These are phyloP conservation scores for Colletotrichum tabaci DNA, from an alignment of 2,329 filamentous ascomycete genomes.

Conservation along the genomic window DNA sequence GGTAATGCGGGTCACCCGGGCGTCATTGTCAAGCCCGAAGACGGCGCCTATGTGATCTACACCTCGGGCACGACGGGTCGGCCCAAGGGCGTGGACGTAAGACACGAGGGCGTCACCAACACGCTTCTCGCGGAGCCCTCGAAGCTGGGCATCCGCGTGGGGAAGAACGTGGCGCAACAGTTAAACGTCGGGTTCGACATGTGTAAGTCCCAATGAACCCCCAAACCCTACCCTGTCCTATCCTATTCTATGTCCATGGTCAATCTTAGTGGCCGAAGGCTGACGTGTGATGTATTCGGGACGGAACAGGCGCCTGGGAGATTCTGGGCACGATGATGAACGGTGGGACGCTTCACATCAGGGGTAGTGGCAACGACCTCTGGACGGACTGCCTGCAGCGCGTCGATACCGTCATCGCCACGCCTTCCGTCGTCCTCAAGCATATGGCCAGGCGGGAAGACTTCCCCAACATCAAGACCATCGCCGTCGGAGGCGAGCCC, in stretches of 20 bases:
- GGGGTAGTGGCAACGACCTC: conserved; percentile 43
- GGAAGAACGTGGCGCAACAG: conserved; percentile 68
- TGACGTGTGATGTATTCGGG: conserved; percentile 6
- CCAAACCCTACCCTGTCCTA: neutral
- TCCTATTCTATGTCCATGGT: too few species aligned
- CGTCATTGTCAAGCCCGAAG: conserved; percentile 52
- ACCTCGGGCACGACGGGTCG: conserved; percentile 72
- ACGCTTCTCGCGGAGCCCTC: conserved; percentile 20
- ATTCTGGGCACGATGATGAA: conserved; percentile 59
- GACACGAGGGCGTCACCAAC: conserved; percentile 55
- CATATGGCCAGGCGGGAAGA: conserved; percentile 40
- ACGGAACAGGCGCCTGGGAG: conserved; percentile 69
- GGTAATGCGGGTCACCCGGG: conserved; percentile 39
- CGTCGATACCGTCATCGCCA: conserved; percentile 44
- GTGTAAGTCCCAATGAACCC: conserved; percentile 59
- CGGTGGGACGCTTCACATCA: conserved; percentile 43
- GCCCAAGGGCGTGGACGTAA: conserved; percentile 72
- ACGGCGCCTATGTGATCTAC: conserved; percentile 66
- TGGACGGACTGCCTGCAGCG: conserved; percentile 42
- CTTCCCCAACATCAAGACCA: conserved; percentile 41
- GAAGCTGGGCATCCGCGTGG: conserved; percentile 63
- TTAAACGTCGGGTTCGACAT: conserved; percentile 74
- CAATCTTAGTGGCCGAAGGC: neutral
- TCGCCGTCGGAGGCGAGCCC: conserved; percentile 43
- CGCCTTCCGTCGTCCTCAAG: conserved; percentile 43